These are phyloP conservation scores for Chytriomyces sp. DNA, from an alignment of 192 early-diverging fungal species.

Conservation along the genomic window DNA sequence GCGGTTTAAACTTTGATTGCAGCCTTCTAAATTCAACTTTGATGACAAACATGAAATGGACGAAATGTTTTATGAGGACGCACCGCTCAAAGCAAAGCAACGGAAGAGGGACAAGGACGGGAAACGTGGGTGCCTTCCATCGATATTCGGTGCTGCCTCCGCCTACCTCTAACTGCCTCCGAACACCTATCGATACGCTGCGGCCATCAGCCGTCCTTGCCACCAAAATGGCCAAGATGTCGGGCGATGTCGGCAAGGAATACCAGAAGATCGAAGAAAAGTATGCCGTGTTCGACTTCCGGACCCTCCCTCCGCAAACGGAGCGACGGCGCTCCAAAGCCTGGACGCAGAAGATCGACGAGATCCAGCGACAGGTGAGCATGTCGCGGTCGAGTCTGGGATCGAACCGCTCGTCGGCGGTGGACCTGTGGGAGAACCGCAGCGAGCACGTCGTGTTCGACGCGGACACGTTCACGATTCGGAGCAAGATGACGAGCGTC, in stretches of 20 bases:
- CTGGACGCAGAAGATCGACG: constrained; percentile 14
- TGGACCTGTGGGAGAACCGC: constrained; percentile 17
- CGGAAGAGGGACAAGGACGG: constrained; percentile 48
- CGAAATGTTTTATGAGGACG: constrained; percentile 91
- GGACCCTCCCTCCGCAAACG: background rate
- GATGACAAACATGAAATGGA: constrained; percentile 96
- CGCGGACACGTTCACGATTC: background rate
- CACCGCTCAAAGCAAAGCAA: constrained; percentile 81
- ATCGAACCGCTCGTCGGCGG: background rate
- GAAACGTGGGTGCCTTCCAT: background rate
- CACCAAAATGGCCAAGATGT: background rate
- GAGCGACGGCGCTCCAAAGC: constrained; percentile 9
- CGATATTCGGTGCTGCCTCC: background rate
- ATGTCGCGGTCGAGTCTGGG: background rate
- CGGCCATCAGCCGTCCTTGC: background rate
- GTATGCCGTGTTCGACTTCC: constrained; percentile 12
- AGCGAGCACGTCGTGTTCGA: constrained; percentile 9
- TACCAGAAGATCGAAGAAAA: constrained; percentile 17
- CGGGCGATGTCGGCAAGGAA: constrained; percentile 11
- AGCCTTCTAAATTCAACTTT: constrained; percentile 68
- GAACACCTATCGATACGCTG: background rate
- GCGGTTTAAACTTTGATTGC: background rate
- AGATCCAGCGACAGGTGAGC: constrained; percentile 15
- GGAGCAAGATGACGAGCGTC: background rate
- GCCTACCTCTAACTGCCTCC: background rate